Evolutionary conservation across 805 yeast genomes (phyloP), one percentile per base, ranked within the genome.

Genomic region (Pichia rugopelliculosa): DNA sequence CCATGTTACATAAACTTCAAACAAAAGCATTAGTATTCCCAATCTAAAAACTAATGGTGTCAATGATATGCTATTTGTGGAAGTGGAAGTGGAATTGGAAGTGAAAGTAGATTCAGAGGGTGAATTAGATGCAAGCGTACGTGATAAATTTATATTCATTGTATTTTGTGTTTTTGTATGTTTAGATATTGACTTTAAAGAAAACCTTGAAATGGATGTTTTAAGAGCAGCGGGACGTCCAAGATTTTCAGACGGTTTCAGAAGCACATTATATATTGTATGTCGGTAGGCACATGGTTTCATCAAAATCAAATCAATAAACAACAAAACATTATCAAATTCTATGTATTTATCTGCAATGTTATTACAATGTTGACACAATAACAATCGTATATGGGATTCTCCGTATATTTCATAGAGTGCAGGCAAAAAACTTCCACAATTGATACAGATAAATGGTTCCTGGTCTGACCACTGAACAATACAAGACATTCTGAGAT

Each of bases 271-370:
- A 69, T 79, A 91, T 3, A 90, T 87, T 45, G 91, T 67, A 64
- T 93, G 99, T 41, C 93, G 74, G 55, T 83, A 86, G 0, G 91
- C 98, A 56, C 84, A 95, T 3, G 93, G 89, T 58, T 90, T 87
- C 56, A 93, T 67, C 12, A 93, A 73, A 46, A 93, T 67, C 40
- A 91, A 72, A 58, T 93, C 98, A 21, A 93, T 81, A 60, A 87
- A 85, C 20, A 91, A 69, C 2, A 93, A 69, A 8, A 91, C 95
- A 47, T 79, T 76, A 62, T 93, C 99, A 53, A 80, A 83, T 62
- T 93, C 99, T 26, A 91, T 82, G 66, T 93, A 93, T 60, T 85
- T 84, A 65, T 93, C 99, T 3, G 89, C 95, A 21, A 85, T 80
- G 44, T 74, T 71, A 26, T 77, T 73, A 62, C 99, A 93, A 25